Conservation (phyloP, 768 basidiomycete genomes). For the Phallus indusiatus region DNA sequence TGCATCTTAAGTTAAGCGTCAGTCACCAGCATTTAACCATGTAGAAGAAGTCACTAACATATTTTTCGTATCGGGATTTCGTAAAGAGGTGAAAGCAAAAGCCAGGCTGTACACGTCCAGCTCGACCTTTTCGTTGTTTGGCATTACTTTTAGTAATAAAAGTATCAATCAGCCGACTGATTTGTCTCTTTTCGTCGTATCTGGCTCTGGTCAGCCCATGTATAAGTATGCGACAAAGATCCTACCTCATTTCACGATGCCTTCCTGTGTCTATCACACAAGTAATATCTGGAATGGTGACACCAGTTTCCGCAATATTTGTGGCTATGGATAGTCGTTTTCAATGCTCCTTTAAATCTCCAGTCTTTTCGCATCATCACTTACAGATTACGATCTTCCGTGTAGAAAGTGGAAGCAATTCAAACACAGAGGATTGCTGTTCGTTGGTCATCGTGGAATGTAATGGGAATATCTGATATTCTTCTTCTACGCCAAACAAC, state of each 20-base stretch:
- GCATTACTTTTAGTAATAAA: slow-evolving; percentile 91
- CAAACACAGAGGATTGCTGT: slow-evolving; percentile 84
- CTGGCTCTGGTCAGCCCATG: slow-evolving; percentile 27
- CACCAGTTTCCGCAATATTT: slow-evolving; percentile 93
- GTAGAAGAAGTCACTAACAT: background rate
- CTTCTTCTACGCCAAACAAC: slow-evolving; percentile 49
- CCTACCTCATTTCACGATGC: slow-evolving; percentile 85
- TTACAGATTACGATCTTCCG: slow-evolving; percentile 92
- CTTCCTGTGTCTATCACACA: slow-evolving; percentile 93
- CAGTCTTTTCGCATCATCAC: slow-evolving; percentile 12
- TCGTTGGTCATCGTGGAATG: slow-evolving; percentile 93
- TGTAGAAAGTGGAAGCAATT: slow-evolving; percentile 67
- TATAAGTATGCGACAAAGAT: background rate
- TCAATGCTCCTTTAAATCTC: background rate
- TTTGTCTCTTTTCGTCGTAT: slow-evolving; percentile 95
- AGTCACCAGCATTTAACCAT: background rate
- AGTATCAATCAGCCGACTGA: slow-evolving; percentile 84
- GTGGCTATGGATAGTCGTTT: slow-evolving; percentile 42
- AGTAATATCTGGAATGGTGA: slow-evolving; percentile 96
- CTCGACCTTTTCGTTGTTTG: slow-evolving; percentile 78
- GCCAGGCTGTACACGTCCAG: slow-evolving; percentile 84
- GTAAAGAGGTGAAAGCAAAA: slow-evolving; percentile 96
- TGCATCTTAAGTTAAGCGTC: slow-evolving; percentile 50
- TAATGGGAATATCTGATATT: slow-evolving; percentile 73
- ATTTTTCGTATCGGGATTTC: slow-evolving; percentile 64